Conservation (phyloP, 2,329 filamentous ascomycete genomes). For the Colletotrichum cuscutae region DNA sequence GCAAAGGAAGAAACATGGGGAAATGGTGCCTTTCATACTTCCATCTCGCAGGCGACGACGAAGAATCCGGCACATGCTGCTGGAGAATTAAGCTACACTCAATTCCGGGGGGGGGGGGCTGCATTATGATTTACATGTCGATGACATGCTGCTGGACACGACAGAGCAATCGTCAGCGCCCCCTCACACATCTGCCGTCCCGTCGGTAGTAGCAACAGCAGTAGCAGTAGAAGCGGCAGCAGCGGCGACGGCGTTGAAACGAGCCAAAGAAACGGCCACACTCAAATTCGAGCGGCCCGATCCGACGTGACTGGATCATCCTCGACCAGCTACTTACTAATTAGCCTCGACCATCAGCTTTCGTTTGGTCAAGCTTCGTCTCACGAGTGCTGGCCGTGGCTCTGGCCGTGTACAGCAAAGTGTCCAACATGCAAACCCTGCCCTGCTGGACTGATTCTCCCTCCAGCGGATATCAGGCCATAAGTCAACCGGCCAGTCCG, state of each 20-base stretch:
- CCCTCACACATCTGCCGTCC: conserved; percentile 4
- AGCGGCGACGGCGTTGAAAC: neutral
- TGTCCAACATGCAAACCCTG: conserved; percentile 37
- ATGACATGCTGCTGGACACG: conserved; percentile 12
- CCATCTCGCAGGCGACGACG: conserved; percentile 42
- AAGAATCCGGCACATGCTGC: neutral
- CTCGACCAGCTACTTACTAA: conserved; percentile 19
- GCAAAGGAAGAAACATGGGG: conserved; percentile 41
- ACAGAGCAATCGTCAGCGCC: conserved; percentile 3
- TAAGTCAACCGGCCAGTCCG: conserved; percentile 13
- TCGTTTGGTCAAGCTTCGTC: neutral
- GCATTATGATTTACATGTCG: conserved; percentile 15
- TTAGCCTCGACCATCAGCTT: neutral
- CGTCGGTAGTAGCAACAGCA: neutral
- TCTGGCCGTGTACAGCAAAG: conserved; percentile 14
- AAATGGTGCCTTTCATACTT: conserved; percentile 38
- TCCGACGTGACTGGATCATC: conserved; percentile 38
- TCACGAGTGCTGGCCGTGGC: conserved; percentile 2
- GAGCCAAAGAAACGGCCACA: neutral
- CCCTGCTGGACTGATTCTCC: conserved; percentile 4
- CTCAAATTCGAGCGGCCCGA: conserved; percentile 40
- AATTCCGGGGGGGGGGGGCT: neutral
- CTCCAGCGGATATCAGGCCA: conserved; percentile 3
- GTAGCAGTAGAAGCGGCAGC: neutral
- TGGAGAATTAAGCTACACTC: conserved; percentile 1